Evolutionary conservation across 768 basidiomycete species (phyloP).

Genomic region (Pleurotus salmoneostramineus): DNA sequence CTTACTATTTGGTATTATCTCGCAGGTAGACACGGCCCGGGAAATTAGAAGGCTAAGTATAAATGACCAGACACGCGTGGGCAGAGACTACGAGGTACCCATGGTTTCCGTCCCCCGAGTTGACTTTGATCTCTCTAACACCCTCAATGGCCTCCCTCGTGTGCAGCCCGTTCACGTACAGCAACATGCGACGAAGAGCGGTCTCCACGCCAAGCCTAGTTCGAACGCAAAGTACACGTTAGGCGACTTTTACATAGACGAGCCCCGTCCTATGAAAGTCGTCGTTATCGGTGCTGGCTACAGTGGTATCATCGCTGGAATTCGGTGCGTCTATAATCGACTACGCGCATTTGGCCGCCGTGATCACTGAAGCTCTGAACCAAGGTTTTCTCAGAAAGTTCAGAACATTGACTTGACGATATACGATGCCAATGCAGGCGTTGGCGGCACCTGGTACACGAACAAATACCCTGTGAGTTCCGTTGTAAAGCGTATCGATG

Average conservation of each 20-base stretch:
- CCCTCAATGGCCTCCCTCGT: neutral
- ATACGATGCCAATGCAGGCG: conserved; percentile 54
- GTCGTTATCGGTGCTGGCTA: conserved; percentile 57
- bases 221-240: conserved; percentile 16
- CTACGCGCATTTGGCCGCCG: neutral
- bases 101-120: conserved; percentile 3
- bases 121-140: neutral
- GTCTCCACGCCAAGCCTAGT: conserved; percentile 19
- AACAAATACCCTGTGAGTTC: conserved; percentile 49
- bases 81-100: neutral
- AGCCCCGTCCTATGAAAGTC: conserved; percentile 49
- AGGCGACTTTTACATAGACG: conserved; percentile 48
- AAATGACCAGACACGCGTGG: neutral
- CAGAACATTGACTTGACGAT: conserved; percentile 51
- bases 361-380: neutral
- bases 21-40: neutral
- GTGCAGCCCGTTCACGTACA: neutral
- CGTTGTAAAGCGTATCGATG: no score
- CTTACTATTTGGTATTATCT: no score
- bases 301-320: conserved; percentile 56
- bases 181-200: conserved; percentile 13
- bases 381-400: conserved; percentile 48
- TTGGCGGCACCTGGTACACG: conserved; percentile 61
- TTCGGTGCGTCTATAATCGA: conserved; percentile 31
- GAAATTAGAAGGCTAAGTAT: neutral